Evolutionary conservation across 768 basidiomycete species (phyloP).

Genomic region (Leccinum truebloodii): DNA sequence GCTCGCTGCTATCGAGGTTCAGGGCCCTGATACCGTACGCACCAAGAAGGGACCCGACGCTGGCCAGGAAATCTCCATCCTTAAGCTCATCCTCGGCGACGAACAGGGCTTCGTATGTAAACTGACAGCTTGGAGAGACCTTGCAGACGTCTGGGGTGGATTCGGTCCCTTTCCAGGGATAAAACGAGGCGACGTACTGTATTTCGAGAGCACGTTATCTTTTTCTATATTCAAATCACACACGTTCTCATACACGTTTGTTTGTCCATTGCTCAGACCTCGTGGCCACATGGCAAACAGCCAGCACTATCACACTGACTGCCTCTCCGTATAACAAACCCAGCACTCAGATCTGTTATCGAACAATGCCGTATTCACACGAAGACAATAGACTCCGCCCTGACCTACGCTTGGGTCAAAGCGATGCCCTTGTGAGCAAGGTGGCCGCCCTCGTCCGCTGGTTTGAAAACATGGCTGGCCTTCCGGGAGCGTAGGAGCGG

Average conservation of each 20-base stretch:
- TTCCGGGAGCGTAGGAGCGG: constrained; percentile 31
- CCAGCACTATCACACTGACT: constrained; percentile 50
- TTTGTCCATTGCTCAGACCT: constrained; percentile 45
- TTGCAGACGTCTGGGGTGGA: constrained; percentile 71
- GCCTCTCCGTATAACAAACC: constrained; percentile 72
- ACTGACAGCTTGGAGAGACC: constrained; percentile 77
- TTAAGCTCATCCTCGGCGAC: constrained; percentile 74
- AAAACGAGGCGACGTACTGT: constrained; percentile 71
- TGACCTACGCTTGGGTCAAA: constrained; percentile 69
- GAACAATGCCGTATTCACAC: constrained; percentile 66
- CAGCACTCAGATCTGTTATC: constrained; percentile 68
- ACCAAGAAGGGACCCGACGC: constrained; percentile 71
- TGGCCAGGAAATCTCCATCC: constrained; percentile 65
- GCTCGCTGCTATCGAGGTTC: constrained; percentile 70
- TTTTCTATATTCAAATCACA: constrained; percentile 10
- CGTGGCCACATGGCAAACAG: constrained; percentile 45
- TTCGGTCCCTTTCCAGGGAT: constrained; percentile 41
- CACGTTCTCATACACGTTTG: constrained; percentile 21
- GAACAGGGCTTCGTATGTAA: constrained; percentile 69
- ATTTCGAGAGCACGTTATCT: constrained; percentile 61
- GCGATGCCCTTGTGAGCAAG: constrained; percentile 66
- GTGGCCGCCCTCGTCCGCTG: constrained; percentile 67
- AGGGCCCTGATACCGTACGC: constrained; percentile 68
- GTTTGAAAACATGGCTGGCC: constrained; percentile 75
- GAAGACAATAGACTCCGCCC: constrained; percentile 65